Base-by-base conservation (phyloP, 805 yeast genomes). In the Sugiyamaella chiloensis region DNA sequence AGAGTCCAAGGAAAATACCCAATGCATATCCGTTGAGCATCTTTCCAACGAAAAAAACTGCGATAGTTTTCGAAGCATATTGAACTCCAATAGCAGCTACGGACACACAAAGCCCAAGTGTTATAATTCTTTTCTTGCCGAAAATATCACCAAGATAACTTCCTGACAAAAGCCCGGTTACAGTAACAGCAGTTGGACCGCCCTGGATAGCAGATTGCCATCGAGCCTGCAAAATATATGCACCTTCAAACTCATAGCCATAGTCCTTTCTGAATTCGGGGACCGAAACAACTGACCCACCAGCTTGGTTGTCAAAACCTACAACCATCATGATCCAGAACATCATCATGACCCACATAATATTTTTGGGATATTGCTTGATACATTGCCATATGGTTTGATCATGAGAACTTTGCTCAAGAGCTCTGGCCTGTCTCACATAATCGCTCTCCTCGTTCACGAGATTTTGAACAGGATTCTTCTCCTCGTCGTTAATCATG, bases 201-300 rank as follows among this genome's bases (percentile, higher is more conserved):
- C 51, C 52, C 11, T 45, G 30, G 23, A 50, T 17, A 9, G 52
- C 52, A 16, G 52, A 48, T 40, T 50, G 52, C 52, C 52, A 50
- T 19, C 36, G 14, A 20, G 52, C 50, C 7, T 19, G 12, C 12
- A 50, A 24, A n/a, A 50, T 5, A 23, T 40, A 50, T 16, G 24
- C 5, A 24, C 50, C 50, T 8, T 46, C 41, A 42, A 26, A 47
- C 21, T 23, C 23, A 26, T 48, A 36, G 4, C 52, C 52, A 24
- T 41, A 50, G n/a, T 50, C 37, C 27, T 41, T 35, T 29, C 52
- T 24, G 44, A 50, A 50, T 32, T 21, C 20, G 6, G 40, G 46
- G n/a, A 50, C 41, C 19, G 44, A 21, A 6, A 50, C 11, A 14
- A 50, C 43, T 11, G 32, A n/a, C 8, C 52, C 52, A 26, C 52